Conservation (phyloP, 192 early-diverging fungal genomes). For the Mycoemilia scoparia region DNA sequence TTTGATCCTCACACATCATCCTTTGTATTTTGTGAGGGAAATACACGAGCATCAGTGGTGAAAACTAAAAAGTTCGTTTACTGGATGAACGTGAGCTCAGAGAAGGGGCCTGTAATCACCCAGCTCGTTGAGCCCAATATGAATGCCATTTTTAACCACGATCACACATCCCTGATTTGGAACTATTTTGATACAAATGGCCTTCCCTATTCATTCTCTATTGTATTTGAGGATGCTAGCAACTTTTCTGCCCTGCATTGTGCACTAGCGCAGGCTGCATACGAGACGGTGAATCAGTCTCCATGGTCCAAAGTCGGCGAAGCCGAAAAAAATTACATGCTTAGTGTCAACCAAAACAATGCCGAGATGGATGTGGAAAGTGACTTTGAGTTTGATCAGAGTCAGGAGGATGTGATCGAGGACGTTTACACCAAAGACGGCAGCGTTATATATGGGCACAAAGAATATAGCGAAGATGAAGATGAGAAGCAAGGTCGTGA, state of each 20-base stretch:
- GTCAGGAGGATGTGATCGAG: constrained; percentile 4
- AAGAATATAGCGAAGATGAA: constrained; percentile 5
- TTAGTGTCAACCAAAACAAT: constrained; percentile 58
- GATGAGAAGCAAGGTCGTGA: constrained; percentile 9
- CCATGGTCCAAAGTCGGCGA: constrained; percentile 43
- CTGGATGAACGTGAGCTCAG: constrained; percentile 34
- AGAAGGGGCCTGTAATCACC: constrained; percentile 25
- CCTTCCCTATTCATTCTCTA: constrained; percentile 53
- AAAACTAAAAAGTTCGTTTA: constrained; percentile 20
- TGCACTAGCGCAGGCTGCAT: constrained; percentile 51
- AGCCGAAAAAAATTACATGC: constrained; percentile 55
- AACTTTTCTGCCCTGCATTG: constrained; percentile 40
- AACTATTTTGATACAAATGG: constrained; percentile 41
- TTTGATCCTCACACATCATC: constrained; percentile 35
- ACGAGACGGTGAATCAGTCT: constrained; percentile 47
- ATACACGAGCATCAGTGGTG: constrained; percentile 19
- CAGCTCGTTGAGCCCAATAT: constrained; percentile 51
- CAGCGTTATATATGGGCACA: too few relatives aligned
- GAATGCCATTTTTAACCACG: constrained; percentile 57
- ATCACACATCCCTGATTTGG: constrained; percentile 63
- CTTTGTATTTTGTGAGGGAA: constrained; percentile 35
- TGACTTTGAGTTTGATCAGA: constrained; percentile 12
- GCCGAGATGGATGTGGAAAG: constrained; percentile 13
- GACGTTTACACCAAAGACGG: constrained; percentile 4
- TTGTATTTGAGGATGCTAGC: constrained; percentile 37